Evolutionary conservation across 2,329 filamentous ascomycete genomes (phyloP), one percentile per base, ranked within the genome.

Genomic region (Talaromyces sp.): DNA sequence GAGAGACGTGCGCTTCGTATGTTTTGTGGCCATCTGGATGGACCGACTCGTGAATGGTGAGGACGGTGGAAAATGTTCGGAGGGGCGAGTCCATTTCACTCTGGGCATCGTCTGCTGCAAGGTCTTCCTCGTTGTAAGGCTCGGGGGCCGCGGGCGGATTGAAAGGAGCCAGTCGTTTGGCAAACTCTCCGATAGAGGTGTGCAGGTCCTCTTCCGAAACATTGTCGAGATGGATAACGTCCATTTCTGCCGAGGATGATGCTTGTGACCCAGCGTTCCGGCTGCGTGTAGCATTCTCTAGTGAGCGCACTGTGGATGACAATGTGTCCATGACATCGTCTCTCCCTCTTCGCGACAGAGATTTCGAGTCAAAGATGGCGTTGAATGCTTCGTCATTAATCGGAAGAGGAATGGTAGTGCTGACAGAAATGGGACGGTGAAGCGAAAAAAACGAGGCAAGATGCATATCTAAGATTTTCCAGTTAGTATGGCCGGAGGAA

Each of bases 371-470:
- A 76, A 98, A 98, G 71, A 99, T 93, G 71, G 89, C 84, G 65
- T 91, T 88, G 76, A 98, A 97, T 56, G 88, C 84, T 72, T 90
- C 89, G 65, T 89, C 82, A 58, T 85, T 87, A 53, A 92, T 84
- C 23, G 84, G 81, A 68, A 85, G 87, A 61, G 90, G 95, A 72
- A 96, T 88, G 67, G 89, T 88, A 69, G 89, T 88, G 56, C 89
- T 92, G 67, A 97, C 87, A 60, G 92, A 96, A 71, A 99, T 94
- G 53, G 95, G 95, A 64, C 95, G 88, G 78, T 99, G 92, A 67
- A 96, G 89, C 65, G 93, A 96, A 82, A 98, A 98, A 83, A 99
- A 98, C 63, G 89, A 89, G 7, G 94, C 95, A 53, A 96, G 82
- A 65, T 90, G 89, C 64, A 98, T 84, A 72, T 96, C 95, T 98